Percentiles rank a stretch among this genome's conserved stretches.
These are phyloP conservation scores for Pelargonium cotyledonis DNA, from an alignment of 441 rosid genomes.

Conservation along the genomic window DNA sequence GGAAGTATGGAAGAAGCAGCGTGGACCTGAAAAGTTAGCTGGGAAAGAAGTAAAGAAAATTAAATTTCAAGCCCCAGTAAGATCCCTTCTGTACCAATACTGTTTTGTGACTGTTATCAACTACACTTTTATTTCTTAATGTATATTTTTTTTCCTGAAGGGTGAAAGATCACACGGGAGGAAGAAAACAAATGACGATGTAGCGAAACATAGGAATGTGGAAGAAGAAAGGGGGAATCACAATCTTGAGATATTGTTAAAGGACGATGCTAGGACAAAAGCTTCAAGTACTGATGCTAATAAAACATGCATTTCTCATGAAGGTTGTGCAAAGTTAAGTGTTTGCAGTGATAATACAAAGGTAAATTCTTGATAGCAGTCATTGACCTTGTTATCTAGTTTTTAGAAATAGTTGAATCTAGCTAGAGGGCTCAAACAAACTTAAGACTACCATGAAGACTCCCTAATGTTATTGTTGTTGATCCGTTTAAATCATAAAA, in stretches of 20 bases:
- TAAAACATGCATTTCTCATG: slow-evolving; percentile 29
- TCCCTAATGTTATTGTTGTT: neutral
- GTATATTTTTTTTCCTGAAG: slow-evolving; percentile 18
- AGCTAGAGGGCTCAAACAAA: neutral
- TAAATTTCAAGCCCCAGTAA: slow-evolving; percentile 42
- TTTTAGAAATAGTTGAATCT: neutral
- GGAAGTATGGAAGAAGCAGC: slow-evolving; percentile 51
- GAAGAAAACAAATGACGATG: slow-evolving; percentile 31
- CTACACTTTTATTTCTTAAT: slow-evolving; percentile 13
- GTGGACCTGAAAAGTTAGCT: slow-evolving; percentile 35
- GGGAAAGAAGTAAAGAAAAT: slow-evolving; percentile 43
- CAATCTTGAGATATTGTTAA: slow-evolving; percentile 22
- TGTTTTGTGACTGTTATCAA: slow-evolving; percentile 8
- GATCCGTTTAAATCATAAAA: neutral
- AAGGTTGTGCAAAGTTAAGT: slow-evolving; percentile 21
- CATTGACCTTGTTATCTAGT: neutral
- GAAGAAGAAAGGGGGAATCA: slow-evolving; percentile 24
- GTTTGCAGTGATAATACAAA: slow-evolving; percentile 31
- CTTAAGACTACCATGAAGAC: neutral
- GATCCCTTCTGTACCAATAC: slow-evolving; percentile 13
- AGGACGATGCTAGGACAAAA: slow-evolving; percentile 24
- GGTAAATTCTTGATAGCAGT: slow-evolving; percentile 37
- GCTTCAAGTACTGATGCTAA: slow-evolving; percentile 28
- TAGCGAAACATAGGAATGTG: slow-evolving; percentile 28
- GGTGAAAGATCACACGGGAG: slow-evolving; percentile 32